Evolutionary conservation across 2,329 filamentous ascomycete genomes (phyloP).

Genomic region (Claviceps lovelessii): DNA sequence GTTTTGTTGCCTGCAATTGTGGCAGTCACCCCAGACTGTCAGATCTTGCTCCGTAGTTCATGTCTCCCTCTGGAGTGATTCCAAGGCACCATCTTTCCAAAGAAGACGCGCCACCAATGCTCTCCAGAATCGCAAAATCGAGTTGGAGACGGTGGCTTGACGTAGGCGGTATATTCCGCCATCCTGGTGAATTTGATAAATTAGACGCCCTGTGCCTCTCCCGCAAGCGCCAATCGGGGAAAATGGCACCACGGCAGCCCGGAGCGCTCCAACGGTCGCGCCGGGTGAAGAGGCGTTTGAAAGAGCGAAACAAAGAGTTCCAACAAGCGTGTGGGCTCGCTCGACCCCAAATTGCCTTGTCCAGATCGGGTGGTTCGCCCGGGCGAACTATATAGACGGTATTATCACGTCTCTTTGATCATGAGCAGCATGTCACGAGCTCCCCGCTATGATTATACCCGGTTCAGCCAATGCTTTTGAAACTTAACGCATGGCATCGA

Average conservation of each 20-base stretch:
- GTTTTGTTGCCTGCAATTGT: not conserved
- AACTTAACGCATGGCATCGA: not conserved
- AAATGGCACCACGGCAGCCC: not conserved
- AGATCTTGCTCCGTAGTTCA: not conserved
- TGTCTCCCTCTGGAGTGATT: not conserved
- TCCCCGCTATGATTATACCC: not conserved
- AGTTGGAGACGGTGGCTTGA: slow-evolving; percentile 1
- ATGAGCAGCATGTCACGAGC: not conserved
- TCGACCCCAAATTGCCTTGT: not conserved
- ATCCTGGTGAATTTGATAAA: not conserved
- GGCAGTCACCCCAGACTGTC: not conserved
- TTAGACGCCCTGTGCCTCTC: slow-evolving; percentile 4
- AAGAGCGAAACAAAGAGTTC: not conserved
- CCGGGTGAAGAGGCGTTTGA: not conserved
- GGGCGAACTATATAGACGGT: not conserved
- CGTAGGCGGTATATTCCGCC: slow-evolving; percentile 4
- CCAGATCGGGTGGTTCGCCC: not conserved
- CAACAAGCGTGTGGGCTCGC: not conserved
- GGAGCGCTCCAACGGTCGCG: not conserved
- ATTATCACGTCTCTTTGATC: not conserved
- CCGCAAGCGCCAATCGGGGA: not conserved
- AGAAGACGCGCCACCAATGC: not conserved
- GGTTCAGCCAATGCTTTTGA: not conserved
- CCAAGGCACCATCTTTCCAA: not conserved
- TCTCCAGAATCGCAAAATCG: not conserved